Evolutionary conservation across 73 alveolate species (phyloP), one percentile per base, ranked within the genome.

Genomic region (Paramecium biaurelia): DNA sequence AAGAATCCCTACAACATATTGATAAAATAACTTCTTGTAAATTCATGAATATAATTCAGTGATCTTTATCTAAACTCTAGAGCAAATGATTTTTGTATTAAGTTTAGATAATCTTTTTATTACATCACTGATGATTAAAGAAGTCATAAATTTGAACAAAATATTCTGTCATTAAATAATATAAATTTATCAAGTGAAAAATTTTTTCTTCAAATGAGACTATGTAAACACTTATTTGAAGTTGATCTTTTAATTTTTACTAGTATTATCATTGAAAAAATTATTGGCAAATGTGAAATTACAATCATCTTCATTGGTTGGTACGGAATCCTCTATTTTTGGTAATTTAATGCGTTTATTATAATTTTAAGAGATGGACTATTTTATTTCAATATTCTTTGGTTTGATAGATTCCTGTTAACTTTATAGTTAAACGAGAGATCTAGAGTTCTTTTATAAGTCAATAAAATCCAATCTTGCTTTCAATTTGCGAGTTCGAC

Each of bases 281-380:
- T 58, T 58, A 28, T 58, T 58, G 32, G 76, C 76, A 58, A 58
- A 58, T 58, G 76, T 58, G 37, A 58, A 58, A 58, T 58, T 58
- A 58, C 76, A 58, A 4, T 58, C 76, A 24, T 58, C 76, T 58
- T 58, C 76, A 15, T 21, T 58, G 18, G 20, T 58, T 7, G 42
- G 37, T 47, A 47, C 14, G 26, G 58, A 47, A 58, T 58, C 76
- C 76, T 58, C 76, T 4, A 58, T 58, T 58, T 58, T 58, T 15
- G 76, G 76, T 23, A 58, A 58, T 58, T 58, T 58, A 58, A 11
- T 58, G 76, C 76, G 76, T 58, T 58, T 58, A 58, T 58, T 58
- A 58, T 58, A 58, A 58, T 58, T 58, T 58, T 58, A 28, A 15
- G 76, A 58, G 32, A 58, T 18, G 8, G 76, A 20, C 37, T 58